A percentile compares a stretch with the other conserved stretches of the same genome.
Evolutionary conservation across 176 grass and related monocot species (phyloP).

Genomic region (Phoenix dactylifera): DNA sequence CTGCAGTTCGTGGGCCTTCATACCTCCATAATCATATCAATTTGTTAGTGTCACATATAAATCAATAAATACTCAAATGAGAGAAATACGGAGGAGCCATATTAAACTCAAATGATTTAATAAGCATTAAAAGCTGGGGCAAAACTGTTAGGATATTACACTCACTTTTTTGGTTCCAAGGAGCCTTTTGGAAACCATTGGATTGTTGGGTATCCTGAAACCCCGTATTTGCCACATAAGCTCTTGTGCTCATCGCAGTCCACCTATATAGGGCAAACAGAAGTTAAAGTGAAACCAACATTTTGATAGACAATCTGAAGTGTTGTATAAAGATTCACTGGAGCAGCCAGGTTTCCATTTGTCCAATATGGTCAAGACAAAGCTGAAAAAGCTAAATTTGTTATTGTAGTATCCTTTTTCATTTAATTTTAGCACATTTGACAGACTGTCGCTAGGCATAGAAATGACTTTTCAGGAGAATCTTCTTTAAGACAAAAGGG

Average conservation of each 20-base stretch:
- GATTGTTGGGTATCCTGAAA: conserved; percentile 90
- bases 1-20: conserved; percentile 66
- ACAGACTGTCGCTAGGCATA: too few relatives aligned
- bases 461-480: too few relatives aligned
- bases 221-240: conserved; percentile 92
- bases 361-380: too few relatives aligned
- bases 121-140: conserved; percentile 12
- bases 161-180: conserved; percentile 88
- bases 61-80: neutral
- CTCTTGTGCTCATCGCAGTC: conserved; percentile 92
- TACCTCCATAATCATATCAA: conserved; percentile 39
- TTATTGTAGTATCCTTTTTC: too few relatives aligned
- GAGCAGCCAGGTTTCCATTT: too few relatives aligned
- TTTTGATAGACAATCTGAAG: neutral
- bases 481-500: too few relatives aligned
- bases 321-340: too few relatives aligned
- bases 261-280: conserved; percentile 42
- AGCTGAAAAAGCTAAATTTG: too few relatives aligned
- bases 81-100: too few relatives aligned
- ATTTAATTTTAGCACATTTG: too few relatives aligned
- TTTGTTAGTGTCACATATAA: neutral
- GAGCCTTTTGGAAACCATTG: conserved; percentile 98
- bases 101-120: neutral
- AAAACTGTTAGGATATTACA: neutral
- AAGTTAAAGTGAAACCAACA: conserved; percentile 8